Conservation (phyloP, 805 yeast species). For the Sugiyamaella boreocaroliniensis region DNA sequence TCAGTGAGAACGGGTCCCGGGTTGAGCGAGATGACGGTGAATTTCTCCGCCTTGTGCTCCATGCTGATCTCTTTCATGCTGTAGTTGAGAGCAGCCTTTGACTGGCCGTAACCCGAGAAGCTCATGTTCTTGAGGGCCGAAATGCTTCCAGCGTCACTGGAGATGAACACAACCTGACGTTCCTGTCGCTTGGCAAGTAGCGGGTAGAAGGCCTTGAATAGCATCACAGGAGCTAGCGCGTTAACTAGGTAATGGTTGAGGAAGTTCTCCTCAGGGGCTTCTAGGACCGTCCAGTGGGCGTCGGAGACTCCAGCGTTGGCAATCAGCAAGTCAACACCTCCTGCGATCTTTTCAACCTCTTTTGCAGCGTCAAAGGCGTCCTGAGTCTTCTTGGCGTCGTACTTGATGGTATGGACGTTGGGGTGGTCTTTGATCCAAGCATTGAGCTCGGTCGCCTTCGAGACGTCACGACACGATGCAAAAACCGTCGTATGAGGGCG, state of each 20-base stretch:
- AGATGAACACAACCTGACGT: conserved; percentile 27
- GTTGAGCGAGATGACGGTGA: conserved; percentile 30
- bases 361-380: conserved; percentile 15
- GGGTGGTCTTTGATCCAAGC: conserved; percentile 7
- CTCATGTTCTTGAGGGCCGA: conserved; percentile 15
- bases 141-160: conserved; percentile 28
- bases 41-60: conserved; percentile 27
- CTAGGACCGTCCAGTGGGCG: conserved; percentile 6
- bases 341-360: conserved; percentile 13
- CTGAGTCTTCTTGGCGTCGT: conserved; percentile 18
- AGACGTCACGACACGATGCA: conserved; percentile 19
- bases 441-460: conserved; percentile 13
- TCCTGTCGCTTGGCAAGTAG: conserved; percentile 19
- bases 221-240: conserved; percentile 24
- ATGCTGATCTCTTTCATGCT: conserved; percentile 24
- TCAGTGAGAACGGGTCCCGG: conserved; percentile 40
- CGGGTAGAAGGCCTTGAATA: conserved; percentile 22
- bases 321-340: conserved; percentile 26
- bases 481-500: conserved; percentile 21
- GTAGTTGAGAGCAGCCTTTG: conserved; percentile 37
- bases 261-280: conserved; percentile 10
- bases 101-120: conserved; percentile 31
- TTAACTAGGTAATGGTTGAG: conserved; percentile 22
- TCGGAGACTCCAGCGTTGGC: conserved; percentile 26
- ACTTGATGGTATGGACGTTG: conserved; percentile 24